Evolutionary conservation across 805 yeast genomes (phyloP).

Genomic region (Nakazawaea ambrosiae): DNA sequence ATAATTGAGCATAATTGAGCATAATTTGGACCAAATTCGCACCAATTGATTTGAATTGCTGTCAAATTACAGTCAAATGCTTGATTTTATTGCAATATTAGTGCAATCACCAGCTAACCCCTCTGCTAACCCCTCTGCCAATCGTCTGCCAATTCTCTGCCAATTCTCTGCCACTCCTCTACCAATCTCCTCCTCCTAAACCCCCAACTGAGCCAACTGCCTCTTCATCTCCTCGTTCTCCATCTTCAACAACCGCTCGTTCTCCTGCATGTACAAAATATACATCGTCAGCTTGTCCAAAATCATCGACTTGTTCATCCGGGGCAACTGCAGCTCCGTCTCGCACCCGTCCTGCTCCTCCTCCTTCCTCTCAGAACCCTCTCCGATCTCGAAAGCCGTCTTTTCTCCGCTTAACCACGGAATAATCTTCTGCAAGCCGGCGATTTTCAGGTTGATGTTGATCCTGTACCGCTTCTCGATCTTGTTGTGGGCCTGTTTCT

Average conservation of each 20-base stretch:
- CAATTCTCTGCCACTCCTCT: too few relatives aligned
- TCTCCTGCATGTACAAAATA: slow-evolving; percentile 43
- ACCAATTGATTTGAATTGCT: too few relatives aligned
- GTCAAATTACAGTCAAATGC: too few relatives aligned
- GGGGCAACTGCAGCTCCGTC: slow-evolving; percentile 23
- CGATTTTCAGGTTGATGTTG: slow-evolving; percentile 66
- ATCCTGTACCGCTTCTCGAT: slow-evolving; percentile 67
- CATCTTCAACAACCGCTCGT: slow-evolving; percentile 27
- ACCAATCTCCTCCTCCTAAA: too few relatives aligned
- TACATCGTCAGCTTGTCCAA: slow-evolving; percentile 64
- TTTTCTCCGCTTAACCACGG: slow-evolving; percentile 62
- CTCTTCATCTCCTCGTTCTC: slow-evolving; percentile 9
- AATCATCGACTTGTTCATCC: slow-evolving; percentile 59
- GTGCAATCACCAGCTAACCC: too few relatives aligned
- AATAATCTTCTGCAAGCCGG: slow-evolving; percentile 56
- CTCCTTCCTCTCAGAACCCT: slow-evolving; percentile 11
- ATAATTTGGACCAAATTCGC: too few relatives aligned
- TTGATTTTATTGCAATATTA: too few relatives aligned
- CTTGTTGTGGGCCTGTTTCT: slow-evolving; percentile 66
- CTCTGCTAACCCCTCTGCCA: too few relatives aligned
- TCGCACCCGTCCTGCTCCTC: neutral
- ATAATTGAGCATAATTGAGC: too few relatives aligned
- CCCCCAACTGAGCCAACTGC: too few relatives aligned
- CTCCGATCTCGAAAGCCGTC: slow-evolving; percentile 49
- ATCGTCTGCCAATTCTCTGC: too few relatives aligned